Evolutionary conservation across 2,329 filamentous ascomycete genomes (phyloP), one percentile per base, ranked within the genome.

Genomic region (Diaporthe citriasiana): DNA sequence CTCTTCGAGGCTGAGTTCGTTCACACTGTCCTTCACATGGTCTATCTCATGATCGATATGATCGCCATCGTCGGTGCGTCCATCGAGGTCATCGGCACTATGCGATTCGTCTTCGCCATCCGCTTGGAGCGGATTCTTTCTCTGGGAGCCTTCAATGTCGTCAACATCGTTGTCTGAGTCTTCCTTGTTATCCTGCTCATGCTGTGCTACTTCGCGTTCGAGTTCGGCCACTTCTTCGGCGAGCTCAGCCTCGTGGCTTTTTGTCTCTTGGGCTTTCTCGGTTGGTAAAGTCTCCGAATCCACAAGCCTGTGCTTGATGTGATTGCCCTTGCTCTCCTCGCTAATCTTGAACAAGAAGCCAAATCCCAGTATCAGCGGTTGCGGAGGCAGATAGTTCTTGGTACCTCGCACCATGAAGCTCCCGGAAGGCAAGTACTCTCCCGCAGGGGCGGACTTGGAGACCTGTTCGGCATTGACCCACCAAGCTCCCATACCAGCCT

Each of bases 401-500:
- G 94, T 93, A 3, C 95, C 96, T 50, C 90, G 89, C 63, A 98
- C 88, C 82, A 92, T 90, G 81, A 99, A 98, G 76, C 90, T 90
- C 25, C 96, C 97, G 0, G 90, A 87, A 0, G 92, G 89, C 9
- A 99, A 84, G 78, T 94, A 96, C 77, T 97, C 95, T 33, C 96
- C 96, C 0, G 90, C 91, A 0, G 92, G 88, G 0, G 93, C 92
- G 45, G 91, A 94, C 84, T 98, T 98, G 13, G 94, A 95, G 0
- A 99, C 94, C 82, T 98, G 95, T 71, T 96, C 92, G 2, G 94
- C 93, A 76, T 93, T 92, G 0, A 97, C 96, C 97, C 97, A 99
- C 93, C 94, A 99, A 12, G 96, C 95, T 25, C 94, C 93, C 94
- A 98, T 97, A 22, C 95, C 91, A 12, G 96, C 96, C 82, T 99